Evolutionary conservation across 1,139 yeast species (phyloP).

Genomic region (Candida sojae): DNA sequence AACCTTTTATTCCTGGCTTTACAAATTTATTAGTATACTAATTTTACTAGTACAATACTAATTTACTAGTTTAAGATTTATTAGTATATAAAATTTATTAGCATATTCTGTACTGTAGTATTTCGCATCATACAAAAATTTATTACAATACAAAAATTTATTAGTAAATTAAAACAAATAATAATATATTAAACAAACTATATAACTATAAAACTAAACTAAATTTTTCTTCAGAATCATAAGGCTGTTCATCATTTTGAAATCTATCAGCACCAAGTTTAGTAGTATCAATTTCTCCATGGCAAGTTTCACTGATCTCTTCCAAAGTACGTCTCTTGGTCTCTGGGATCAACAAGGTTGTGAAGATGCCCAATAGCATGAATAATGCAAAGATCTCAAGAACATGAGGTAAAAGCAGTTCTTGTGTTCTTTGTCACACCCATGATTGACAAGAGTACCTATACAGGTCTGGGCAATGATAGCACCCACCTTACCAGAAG

Average conservation of each 20-base stretch:
- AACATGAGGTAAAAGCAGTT: conserved; percentile 86
- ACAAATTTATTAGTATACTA: no score
- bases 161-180: no score
- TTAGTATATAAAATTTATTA: no score
- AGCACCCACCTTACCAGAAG: conserved; percentile 95
- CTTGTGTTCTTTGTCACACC: conserved; percentile 57
- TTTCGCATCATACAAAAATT: no score
- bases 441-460: conserved; percentile 80
- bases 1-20: no score
- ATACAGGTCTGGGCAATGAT: conserved; percentile 90
- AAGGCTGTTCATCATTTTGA: conserved; percentile 29
- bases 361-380: conserved; percentile 75
- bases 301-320: conserved; percentile 73
- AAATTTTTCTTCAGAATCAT: conserved; percentile 12
- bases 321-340: conserved; percentile 88
- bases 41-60: no score
- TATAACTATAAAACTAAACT: background rate
- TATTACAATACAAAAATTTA: no score
- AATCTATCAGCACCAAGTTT: conserved; percentile 40
- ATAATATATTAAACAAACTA: conserved; percentile 7
- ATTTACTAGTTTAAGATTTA: no score
- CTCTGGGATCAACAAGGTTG: conserved; percentile 76
- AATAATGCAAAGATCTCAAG: conserved; percentile 91
- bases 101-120: no score
- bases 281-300: conserved; percentile 67